A percentile compares a stretch with the other conserved stretches of the same genome.
Conservation (phyloP, 345 rosid species). For the Microcos paniculata region DNA sequence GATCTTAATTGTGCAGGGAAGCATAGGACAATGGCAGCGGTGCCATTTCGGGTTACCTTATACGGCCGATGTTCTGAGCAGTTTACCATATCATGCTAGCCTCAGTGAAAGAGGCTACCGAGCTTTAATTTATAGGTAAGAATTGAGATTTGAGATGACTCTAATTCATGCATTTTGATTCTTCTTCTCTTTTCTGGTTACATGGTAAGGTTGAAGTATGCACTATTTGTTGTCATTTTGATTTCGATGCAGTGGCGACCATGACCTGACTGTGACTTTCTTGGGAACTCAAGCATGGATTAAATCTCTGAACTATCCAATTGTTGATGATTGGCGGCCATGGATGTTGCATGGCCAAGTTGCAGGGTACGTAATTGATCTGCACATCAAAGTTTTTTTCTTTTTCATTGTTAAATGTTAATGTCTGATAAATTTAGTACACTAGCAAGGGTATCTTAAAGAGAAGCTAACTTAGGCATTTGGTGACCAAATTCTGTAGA, state of each 20-base stretch:
- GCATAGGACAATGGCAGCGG: conserved; percentile 35
- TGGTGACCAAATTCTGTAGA: conserved; percentile 27
- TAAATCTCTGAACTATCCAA: conserved; percentile 47
- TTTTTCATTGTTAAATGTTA: background rate
- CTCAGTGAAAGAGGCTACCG: conserved; percentile 43
- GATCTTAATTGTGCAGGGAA: no score
- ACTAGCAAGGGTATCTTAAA: background rate
- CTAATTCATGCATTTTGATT: no score
- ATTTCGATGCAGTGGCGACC: conserved; percentile 52
- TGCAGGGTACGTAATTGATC: conserved; percentile 53
- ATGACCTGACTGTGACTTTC: conserved; percentile 48
- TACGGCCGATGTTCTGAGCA: conserved; percentile 15
- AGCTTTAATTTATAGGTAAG: conserved; percentile 46
- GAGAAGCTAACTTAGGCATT: background rate
- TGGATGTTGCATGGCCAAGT: conserved; percentile 52
- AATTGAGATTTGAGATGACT: no score
- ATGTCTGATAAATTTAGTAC: no score
- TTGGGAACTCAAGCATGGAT: conserved; percentile 63
- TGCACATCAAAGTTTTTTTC: background rate
- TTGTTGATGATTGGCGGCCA: conserved; percentile 54
- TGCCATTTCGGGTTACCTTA: conserved; percentile 38
- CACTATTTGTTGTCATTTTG: no score
- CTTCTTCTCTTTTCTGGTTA: no score
- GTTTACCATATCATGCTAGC: conserved; percentile 32
- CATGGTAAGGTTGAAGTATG: no score